Conservation (phyloP, 2,329 filamentous ascomycete species). For the Sporothrix humicola region DNA sequence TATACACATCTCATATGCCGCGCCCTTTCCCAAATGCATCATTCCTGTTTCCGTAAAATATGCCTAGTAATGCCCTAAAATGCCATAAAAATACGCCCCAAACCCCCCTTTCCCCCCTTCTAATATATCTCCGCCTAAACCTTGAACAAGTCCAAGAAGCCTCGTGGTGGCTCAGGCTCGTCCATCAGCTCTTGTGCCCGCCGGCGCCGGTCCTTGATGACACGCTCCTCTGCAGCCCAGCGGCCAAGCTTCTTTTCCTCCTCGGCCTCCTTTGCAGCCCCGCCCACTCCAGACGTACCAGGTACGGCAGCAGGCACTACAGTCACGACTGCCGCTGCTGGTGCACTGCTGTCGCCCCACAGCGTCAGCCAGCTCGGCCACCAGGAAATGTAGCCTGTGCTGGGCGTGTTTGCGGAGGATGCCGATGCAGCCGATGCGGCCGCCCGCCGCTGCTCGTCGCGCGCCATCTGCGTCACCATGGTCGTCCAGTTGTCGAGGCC, state of each 20-base stretch:
- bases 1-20: neutral
- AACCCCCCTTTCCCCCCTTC: no score
- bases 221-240: slow-evolving; percentile 61
- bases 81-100: neutral
- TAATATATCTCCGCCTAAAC: neutral
- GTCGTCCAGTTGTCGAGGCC: slow-evolving; percentile 81
- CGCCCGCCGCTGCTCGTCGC: slow-evolving; percentile 48
- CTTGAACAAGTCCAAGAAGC: slow-evolving; percentile 33
- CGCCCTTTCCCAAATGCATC: neutral
- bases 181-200: slow-evolving; percentile 60
- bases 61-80: neutral
- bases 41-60: neutral
- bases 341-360: slow-evolving; percentile 46
- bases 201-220: slow-evolving; percentile 58
- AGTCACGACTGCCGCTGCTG: slow-evolving; percentile 47
- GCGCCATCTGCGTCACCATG: slow-evolving; percentile 74
- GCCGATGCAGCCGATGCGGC: neutral
- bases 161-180: slow-evolving; percentile 47
- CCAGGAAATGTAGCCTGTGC: slow-evolving; percentile 34
- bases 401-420: slow-evolving; percentile 29
- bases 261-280: slow-evolving; percentile 36
- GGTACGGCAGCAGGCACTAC: slow-evolving; percentile 28
- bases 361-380: slow-evolving; percentile 49
- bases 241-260: slow-evolving; percentile 50
- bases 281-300: no score